Conservation (phyloP, 305 asterid genomes). For the Vinca major region DNA sequence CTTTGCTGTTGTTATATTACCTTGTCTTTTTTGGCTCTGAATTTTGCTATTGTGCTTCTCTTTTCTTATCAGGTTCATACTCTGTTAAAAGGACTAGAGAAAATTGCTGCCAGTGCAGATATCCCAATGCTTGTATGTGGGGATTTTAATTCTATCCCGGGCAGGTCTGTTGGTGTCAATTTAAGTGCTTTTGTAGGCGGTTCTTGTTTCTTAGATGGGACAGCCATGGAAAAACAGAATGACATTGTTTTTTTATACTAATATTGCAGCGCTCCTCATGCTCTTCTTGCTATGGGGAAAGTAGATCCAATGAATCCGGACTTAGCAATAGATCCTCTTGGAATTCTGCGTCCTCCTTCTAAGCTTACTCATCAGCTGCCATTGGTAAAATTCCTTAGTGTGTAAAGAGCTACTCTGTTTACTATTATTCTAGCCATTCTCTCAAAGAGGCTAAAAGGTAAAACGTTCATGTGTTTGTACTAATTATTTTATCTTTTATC, state of each 20-base stretch:
- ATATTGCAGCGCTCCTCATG: constrained; percentile 79
- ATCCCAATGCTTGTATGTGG: constrained; percentile 98
- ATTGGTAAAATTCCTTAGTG: constrained; percentile 38
- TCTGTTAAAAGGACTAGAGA: constrained; percentile 86
- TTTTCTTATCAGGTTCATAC: constrained; percentile 64
- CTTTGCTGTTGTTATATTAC: constrained; percentile 5
- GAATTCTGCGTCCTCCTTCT: constrained; percentile 58
- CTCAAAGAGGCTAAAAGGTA: not conserved
- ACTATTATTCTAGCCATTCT: not conserved
- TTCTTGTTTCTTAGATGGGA: constrained; percentile 6
- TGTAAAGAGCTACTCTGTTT: not conserved
- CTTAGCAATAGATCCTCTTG: constrained; percentile 69
- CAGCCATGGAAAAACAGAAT: not conserved
- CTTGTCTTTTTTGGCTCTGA: constrained; percentile 12
- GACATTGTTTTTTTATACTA: not conserved
- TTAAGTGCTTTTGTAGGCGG: not conserved
- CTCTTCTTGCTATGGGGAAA: constrained; percentile 94
- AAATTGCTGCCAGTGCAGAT: constrained; percentile 90
- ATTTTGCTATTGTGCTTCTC: constrained; percentile 14
- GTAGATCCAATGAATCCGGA: constrained; percentile 85
- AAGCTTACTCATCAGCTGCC: constrained; percentile 78
- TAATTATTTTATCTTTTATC: constrained; percentile 11
- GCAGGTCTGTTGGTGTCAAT: constrained; percentile 49
- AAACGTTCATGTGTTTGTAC: not conserved
- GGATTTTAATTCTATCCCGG: constrained; percentile 86